Evolutionary conservation across 139 green algal genomes (phyloP), one percentile per base, ranked within the genome.

Genomic region (Closterium sp.): DNA sequence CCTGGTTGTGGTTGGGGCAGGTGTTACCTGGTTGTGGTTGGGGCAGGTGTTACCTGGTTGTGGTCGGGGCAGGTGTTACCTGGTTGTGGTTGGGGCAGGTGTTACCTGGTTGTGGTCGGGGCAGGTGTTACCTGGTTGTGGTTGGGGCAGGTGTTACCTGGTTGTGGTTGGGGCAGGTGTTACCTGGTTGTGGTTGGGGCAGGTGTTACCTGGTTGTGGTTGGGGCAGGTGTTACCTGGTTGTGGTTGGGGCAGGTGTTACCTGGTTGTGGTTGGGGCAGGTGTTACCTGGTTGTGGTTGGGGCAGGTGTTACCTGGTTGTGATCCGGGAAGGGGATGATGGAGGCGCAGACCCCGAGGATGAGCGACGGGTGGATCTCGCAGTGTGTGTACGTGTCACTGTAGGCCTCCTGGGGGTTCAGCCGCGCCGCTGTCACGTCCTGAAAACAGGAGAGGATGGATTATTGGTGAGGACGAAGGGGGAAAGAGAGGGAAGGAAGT

Each of bases 321-420:
- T 99, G 98, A 95, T 99, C 98, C 1, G 98, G 98, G 96, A 99
- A 99, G 50, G 98, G 98, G 89, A 99, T 98, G 95, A 99, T 99
- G 90, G 96, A 98, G 2, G 97, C 98, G 93, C 97, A 99, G 79
- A 99, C 97, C 42, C 98, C 98, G 88, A 99, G 96, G 95, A 99
- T 99, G 97, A 99, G 98, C 85, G 96, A 96, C 0, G 98, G 98
- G 95, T 99, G 97, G 92, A 99, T 98, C 96, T 99, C 98, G 92
- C 97, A 98, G 95, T 99, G 98, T 7, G 98, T 99, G 97, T 99
- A 99, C 22, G 95, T 97, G 84, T 95, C 94, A 5, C 94, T 96
- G 62, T 79, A 79, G 2, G 88, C 93, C 10, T 70, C 79, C 31
- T 91, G 24, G n/a, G 91, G 87, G 70, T 89, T 95, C 7, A 45